A percentile compares a stretch with the other conserved stretches of the same genome.
phyloP scores from a whole-genome alignment of 2,329 filamentous ascomycete species.

The Periconia sp. region DNA sequence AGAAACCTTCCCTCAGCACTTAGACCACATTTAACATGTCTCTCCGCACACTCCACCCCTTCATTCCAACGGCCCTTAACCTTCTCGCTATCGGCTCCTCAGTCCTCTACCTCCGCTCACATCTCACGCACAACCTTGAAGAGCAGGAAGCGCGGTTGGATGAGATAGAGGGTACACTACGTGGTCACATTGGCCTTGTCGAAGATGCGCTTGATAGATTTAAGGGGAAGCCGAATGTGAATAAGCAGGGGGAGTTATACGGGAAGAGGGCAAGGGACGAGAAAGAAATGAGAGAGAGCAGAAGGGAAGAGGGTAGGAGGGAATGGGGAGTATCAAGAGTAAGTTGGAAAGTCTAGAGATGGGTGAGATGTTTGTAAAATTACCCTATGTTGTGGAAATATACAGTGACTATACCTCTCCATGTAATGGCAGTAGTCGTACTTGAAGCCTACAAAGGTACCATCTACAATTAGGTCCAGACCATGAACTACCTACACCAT shows the following conservation, averaged over 20 bases:
- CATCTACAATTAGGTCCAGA: too few species aligned
- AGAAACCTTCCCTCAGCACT: neutral
- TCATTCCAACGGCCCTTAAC: conserved; percentile 22
- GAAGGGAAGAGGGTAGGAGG: too few species aligned
- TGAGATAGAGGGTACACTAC: conserved; percentile 55
- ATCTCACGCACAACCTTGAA: conserved; percentile 52
- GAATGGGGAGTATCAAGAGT: too few species aligned
- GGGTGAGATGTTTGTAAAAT: too few species aligned
- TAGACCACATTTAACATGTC: conserved; percentile 10
- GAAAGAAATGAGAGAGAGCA: too few species aligned
- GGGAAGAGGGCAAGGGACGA: conserved; percentile 23
- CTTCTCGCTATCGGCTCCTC: conserved; percentile 24
- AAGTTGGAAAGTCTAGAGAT: too few species aligned
- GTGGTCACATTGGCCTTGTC: conserved; percentile 56
- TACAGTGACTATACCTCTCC: too few species aligned
- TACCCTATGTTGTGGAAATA: too few species aligned
- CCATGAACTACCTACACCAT: too few species aligned
- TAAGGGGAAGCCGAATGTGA: conserved; percentile 47
- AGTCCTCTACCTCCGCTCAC: conserved; percentile 35
- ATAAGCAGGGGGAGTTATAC: conserved; percentile 47
- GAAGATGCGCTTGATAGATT: conserved; percentile 54
- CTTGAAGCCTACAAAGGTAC: too few species aligned
- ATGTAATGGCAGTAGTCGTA: too few species aligned
- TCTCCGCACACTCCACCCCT: conserved; percentile 10
- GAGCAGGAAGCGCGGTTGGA: conserved; percentile 57